phyloP scores from a whole-genome alignment of 345 rosid species.

The Bruguiera parviflora region DNA sequence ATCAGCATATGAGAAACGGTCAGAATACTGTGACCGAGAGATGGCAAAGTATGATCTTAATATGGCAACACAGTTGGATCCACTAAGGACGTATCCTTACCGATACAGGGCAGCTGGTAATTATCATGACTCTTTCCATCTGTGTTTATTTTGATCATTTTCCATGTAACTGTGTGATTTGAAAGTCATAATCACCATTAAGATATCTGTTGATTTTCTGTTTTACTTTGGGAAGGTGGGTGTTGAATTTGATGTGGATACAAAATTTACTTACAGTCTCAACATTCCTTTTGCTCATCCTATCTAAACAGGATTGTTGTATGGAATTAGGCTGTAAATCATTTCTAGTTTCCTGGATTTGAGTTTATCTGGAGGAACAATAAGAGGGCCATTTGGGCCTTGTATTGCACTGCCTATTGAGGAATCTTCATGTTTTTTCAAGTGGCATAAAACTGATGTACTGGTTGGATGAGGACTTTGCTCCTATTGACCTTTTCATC shows the following conservation, averaged over 20 bases:
- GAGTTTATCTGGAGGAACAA: too few relatives aligned
- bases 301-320: too few relatives aligned
- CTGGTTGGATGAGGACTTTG: too few relatives aligned
- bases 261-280: too few relatives aligned
- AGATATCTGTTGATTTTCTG: neutral
- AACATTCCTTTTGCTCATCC: too few relatives aligned
- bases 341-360: neutral
- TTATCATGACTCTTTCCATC: neutral
- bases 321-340: neutral
- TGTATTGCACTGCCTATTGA: too few relatives aligned
- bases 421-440: too few relatives aligned
- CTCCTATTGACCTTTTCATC: too few relatives aligned
- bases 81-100: slow-evolving; percentile 89
- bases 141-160: neutral
- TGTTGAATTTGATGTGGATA: too few relatives aligned
- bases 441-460: too few relatives aligned
- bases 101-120: slow-evolving; percentile 96
- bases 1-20: slow-evolving; percentile 87
- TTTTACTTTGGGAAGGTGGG: too few relatives aligned
- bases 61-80: slow-evolving; percentile 79
- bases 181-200: neutral
- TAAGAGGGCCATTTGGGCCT: too few relatives aligned
- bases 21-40: slow-evolving; percentile 86
- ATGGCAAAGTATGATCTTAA: slow-evolving; percentile 74
- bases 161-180: neutral